These are phyloP conservation scores for Datura wrightii DNA, from an alignment of 257 asterid genomes.

Conservation along the genomic window DNA sequence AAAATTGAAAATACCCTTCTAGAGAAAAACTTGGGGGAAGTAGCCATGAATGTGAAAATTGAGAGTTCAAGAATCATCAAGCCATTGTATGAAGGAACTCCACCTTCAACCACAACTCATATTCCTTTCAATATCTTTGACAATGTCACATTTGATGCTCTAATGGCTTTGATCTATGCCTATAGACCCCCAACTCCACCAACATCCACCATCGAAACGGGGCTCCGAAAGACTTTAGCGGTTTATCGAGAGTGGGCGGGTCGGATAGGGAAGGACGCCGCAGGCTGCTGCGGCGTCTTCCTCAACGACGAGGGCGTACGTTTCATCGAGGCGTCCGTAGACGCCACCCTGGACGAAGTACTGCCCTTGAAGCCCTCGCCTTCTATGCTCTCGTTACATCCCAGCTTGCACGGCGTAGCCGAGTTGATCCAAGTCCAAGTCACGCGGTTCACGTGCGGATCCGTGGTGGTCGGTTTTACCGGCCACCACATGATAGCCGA, in stretches of 20 bases:
- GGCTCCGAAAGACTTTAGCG: conserved; percentile 61
- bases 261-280: conserved; percentile 46
- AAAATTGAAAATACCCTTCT: background rate
- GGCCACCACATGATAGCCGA: conserved; percentile 80
- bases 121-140: conserved; percentile 76
- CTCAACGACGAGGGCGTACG: conserved; percentile 70
- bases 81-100: conserved; percentile 61
- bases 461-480: conserved; percentile 73
- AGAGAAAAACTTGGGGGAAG: background rate
- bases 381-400: conserved; percentile 64
- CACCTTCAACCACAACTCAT: conserved; percentile 43
- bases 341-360: conserved; percentile 49
- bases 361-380: conserved; percentile 56
- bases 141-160: conserved; percentile 62
- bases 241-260: conserved; percentile 79
- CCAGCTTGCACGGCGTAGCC: conserved; percentile 52
- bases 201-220: conserved; percentile 54
- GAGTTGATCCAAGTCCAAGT: conserved; percentile 79
- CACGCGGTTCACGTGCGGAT: conserved; percentile 78
- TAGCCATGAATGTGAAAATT: conserved; percentile 57
- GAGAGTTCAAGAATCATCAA: conserved; percentile 65
- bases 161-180: conserved; percentile 72
- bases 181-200: conserved; percentile 74
- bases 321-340: conserved; percentile 72
- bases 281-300: conserved; percentile 31